These are phyloP conservation scores for Pleurotus giganteus DNA, from an alignment of 768 basidiomycete species.

Conservation along the genomic window DNA sequence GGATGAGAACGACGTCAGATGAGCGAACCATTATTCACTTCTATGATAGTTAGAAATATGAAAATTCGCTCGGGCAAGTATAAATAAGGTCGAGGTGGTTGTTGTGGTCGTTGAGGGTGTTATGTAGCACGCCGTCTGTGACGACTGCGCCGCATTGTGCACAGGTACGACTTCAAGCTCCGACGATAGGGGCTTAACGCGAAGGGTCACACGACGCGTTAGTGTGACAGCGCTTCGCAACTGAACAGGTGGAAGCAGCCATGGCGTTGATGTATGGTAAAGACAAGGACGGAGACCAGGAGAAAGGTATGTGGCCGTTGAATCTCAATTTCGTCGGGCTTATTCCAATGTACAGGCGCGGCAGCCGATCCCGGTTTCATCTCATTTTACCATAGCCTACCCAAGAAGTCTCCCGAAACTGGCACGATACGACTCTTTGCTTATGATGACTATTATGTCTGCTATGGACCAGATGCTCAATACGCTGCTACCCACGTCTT, in stretches of 20 bases:
- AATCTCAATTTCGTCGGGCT: background rate
- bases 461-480: slow-evolving; percentile 85
- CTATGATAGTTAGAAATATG: background rate
- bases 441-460: slow-evolving; percentile 78
- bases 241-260: background rate
- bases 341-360: slow-evolving; percentile 40
- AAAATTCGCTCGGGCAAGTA: background rate
- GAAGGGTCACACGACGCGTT: slow-evolving; percentile 13
- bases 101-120: background rate
- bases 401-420: slow-evolving; percentile 64
- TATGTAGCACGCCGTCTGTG: too few species aligned
- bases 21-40: slow-evolving; percentile 46
- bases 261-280: slow-evolving; percentile 68
- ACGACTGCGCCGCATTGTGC: slow-evolving; percentile 2
- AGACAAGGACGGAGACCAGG: slow-evolving; percentile 49
- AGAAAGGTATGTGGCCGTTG: slow-evolving; percentile 8
- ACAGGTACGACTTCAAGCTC: background rate
- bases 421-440: slow-evolving; percentile 90
- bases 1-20: slow-evolving; percentile 77
- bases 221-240: slow-evolving; percentile 16
- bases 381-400: slow-evolving; percentile 61
- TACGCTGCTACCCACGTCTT: slow-evolving; percentile 82
- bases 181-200: slow-evolving; percentile 1
- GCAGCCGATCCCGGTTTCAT: slow-evolving; percentile 79
- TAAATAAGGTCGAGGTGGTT: background rate